Conservation (phyloP, 2,329 filamentous ascomycete species). For the Aspergillus flavus region DNA sequence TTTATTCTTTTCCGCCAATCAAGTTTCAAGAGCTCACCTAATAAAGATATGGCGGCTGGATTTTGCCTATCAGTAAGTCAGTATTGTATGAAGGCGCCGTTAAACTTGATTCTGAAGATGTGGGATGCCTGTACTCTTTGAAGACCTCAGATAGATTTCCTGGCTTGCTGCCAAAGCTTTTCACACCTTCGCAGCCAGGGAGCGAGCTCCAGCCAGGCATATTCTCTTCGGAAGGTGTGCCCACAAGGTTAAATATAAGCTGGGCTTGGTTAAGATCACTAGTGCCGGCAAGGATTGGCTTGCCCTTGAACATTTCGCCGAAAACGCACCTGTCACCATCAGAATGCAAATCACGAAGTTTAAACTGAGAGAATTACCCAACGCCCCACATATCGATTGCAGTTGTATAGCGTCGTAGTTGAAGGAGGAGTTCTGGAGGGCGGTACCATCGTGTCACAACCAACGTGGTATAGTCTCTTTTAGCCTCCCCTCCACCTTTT, state of each 20-base stretch:
- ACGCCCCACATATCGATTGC: conserved; percentile 99
- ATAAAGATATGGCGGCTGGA: conserved; percentile 72
- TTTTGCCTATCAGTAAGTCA: conserved; percentile 55
- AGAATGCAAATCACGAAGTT: conserved; percentile 15
- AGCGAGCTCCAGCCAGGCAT: conserved; percentile 91
- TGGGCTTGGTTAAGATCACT: conserved; percentile 89
- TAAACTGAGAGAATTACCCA: conserved; percentile 61
- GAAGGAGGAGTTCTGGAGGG: conserved; percentile 87
- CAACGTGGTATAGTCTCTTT: conserved; percentile 90
- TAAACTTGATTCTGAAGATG: not conserved
- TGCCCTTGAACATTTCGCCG: conserved; percentile 93
- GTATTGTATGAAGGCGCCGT: not conserved
- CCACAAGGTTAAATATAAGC: conserved; percentile 90
- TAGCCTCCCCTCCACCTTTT: conserved; percentile 78
- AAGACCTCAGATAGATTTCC: conserved; percentile 75
- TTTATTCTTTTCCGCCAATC: conserved; percentile 90
- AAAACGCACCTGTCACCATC: conserved; percentile 76
- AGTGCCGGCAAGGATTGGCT: conserved; percentile 87
- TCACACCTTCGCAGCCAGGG: conserved; percentile 77
- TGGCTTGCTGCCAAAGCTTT: conserved; percentile 60
- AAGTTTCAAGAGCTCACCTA: conserved; percentile 80
- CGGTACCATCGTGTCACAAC: conserved; percentile 98
- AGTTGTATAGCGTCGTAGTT: conserved; percentile 89
- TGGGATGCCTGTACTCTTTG: conserved; percentile 60
- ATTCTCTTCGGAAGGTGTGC: conserved; percentile 81